A percentile compares a stretch with the other conserved stretches of the same genome.
Conservation (phyloP, 2,329 filamentous ascomycete genomes). For the Coleophoma eucalyptorum region DNA sequence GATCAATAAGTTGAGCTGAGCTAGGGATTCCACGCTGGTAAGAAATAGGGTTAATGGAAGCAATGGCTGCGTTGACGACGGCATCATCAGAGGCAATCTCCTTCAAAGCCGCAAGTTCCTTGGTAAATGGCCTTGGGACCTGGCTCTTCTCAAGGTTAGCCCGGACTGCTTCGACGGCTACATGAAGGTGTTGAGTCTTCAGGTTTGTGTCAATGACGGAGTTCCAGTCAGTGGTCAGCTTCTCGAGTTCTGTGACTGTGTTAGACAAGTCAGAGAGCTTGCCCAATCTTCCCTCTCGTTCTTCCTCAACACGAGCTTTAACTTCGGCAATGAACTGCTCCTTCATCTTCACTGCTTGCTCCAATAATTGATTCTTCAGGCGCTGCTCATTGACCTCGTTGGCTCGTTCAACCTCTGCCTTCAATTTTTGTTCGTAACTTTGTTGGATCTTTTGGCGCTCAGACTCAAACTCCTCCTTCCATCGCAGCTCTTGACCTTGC, state of each 20-base stretch:
- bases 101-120: slow-evolving; percentile 90
- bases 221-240: slow-evolving; percentile 85
- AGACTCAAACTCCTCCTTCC: slow-evolving; percentile 82
- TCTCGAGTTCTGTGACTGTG: slow-evolving; percentile 79
- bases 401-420: slow-evolving; percentile 74
- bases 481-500: slow-evolving; percentile 74
- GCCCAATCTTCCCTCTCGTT: slow-evolving; percentile 82
- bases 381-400: slow-evolving; percentile 79
- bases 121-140: slow-evolving; percentile 79
- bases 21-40: slow-evolving; percentile 91
- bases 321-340: slow-evolving; percentile 78
- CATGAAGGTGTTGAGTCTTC: slow-evolving; percentile 91
- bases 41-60: slow-evolving; percentile 89
- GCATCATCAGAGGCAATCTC: slow-evolving; percentile 82
- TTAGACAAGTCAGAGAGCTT: slow-evolving; percentile 77
- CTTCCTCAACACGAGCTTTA: slow-evolving; percentile 76
- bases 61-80: slow-evolving; percentile 88
- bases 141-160: slow-evolving; percentile 73
- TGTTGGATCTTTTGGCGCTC: slow-evolving; percentile 78
- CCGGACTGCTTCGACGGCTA: slow-evolving; percentile 90
- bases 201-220: slow-evolving; percentile 86
- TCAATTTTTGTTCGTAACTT: slow-evolving; percentile 76
- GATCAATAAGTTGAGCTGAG: slow-evolving; percentile 82
- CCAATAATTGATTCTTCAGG: slow-evolving; percentile 77
- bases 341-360: slow-evolving; percentile 88